Conservation (phyloP, 495 filamentous ascomycete genomes). For the Terfezia claveryi region DNA sequence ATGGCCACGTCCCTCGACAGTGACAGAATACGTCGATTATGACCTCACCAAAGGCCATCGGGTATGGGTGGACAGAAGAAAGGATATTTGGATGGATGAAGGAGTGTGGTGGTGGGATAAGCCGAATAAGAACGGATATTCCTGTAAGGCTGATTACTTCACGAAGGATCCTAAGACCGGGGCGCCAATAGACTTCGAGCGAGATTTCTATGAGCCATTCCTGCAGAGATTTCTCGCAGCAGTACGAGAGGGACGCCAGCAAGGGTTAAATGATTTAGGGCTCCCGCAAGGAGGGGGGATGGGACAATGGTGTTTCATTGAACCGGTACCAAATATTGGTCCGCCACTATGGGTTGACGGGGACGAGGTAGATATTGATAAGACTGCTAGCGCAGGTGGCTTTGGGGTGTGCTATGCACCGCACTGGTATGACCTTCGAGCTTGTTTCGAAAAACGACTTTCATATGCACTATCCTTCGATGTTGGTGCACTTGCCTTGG, state of each 20-base stretch:
- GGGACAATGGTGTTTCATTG: slow-evolving; percentile 14
- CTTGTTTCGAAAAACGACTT: slow-evolving; percentile 44
- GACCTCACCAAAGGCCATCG: slow-evolving; percentile 8
- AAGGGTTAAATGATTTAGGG: slow-evolving; percentile 2
- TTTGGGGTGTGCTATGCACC: slow-evolving; percentile 49
- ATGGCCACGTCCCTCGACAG: slow-evolving; percentile 17
- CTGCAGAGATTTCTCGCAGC: slow-evolving; percentile 6
- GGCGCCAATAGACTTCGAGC: slow-evolving; percentile 38
- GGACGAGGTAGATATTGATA: not conserved
- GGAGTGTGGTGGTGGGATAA: slow-evolving; percentile 11
- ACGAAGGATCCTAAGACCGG: slow-evolving; percentile 36
- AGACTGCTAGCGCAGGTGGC: slow-evolving; percentile 16
- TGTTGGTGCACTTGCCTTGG: slow-evolving; percentile 24
- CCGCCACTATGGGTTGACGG: slow-evolving; percentile 8
- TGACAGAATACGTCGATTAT: slow-evolving; percentile 3
- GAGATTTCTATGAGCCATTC: slow-evolving; percentile 17
- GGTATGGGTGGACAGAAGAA: slow-evolving; percentile 8
- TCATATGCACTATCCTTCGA: slow-evolving; percentile 50
- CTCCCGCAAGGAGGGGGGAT: not conserved
- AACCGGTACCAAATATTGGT: slow-evolving; percentile 15
- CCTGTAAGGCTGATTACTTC: slow-evolving; percentile 39
- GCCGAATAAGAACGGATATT: not conserved
- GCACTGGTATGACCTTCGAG: slow-evolving; percentile 56
- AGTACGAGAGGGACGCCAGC: slow-evolving; percentile 2
- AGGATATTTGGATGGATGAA: slow-evolving; percentile 16